These are phyloP conservation scores for Diaporthe amygdali DNA, from an alignment of 2,329 filamentous ascomycete species.

Conservation along the genomic window DNA sequence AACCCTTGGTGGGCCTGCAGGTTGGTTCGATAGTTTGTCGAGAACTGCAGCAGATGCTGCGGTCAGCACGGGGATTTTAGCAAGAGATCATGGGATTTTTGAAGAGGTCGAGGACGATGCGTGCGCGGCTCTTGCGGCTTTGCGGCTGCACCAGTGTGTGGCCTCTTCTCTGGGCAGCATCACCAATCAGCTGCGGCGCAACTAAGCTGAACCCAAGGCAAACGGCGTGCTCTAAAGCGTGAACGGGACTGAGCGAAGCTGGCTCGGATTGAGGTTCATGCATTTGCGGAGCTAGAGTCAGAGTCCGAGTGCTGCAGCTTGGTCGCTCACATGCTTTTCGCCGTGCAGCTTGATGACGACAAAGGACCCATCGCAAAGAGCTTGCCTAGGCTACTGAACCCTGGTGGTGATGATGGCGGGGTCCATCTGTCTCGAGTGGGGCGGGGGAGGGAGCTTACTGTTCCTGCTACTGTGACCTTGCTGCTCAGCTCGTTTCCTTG, in stretches of 20 bases:
- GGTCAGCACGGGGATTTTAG: not conserved
- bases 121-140: not conserved
- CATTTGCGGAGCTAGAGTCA: too few relatives aligned
- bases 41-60: not conserved
- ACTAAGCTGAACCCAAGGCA: too few relatives aligned
- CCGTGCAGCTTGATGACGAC: not conserved
- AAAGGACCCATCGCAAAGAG: not conserved
- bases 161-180: not conserved
- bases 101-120: not conserved
- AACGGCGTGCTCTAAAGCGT: too few relatives aligned
- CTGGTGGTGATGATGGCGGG: not conserved
- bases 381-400: not conserved
- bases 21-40: not conserved
- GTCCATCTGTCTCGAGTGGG: not conserved
- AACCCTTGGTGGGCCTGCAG: not conserved
- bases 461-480: not conserved
- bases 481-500: not conserved
- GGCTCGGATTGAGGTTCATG: too few relatives aligned
- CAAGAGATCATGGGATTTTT: not conserved
- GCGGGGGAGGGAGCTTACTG: not conserved
- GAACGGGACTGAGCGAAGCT: too few relatives aligned
- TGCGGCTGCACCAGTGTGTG: not conserved
- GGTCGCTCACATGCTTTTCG: constrained; percentile 3
- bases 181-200: not conserved
- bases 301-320: not conserved